A percentile compares a stretch with the other conserved stretches of the same genome.
These are phyloP conservation scores for Coriaria nepalensis DNA, from an alignment of 306 rosid species.

Conservation along the genomic window DNA sequence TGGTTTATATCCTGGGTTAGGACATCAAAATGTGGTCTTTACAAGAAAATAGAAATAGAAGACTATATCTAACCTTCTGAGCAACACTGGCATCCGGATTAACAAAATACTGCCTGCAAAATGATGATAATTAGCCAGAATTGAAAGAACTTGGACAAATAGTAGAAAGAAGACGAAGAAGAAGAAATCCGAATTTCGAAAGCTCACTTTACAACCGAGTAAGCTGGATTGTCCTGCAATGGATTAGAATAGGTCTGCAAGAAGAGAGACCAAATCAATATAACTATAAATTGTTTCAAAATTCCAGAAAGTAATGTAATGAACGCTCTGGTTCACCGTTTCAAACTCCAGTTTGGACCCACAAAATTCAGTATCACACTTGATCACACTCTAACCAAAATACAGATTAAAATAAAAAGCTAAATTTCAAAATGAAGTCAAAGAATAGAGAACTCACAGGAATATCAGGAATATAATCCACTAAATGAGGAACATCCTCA, in stretches of 20 bases:
- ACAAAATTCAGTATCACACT: no score
- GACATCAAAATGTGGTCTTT: no score
- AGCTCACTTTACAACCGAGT: slow-evolving; percentile 76
- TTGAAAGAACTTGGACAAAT: background rate
- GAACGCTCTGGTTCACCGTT: no score
- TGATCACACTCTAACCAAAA: no score
- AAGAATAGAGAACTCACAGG: slow-evolving; percentile 33
- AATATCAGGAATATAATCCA: slow-evolving; percentile 61
- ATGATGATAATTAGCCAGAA: no score
- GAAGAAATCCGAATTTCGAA: background rate
- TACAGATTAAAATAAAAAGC: no score
- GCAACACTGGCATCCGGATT: slow-evolving; percentile 63
- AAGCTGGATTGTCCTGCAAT: slow-evolving; percentile 71
- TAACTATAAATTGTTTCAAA: no score
- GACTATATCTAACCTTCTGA: slow-evolving; percentile 45
- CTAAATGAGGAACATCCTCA: slow-evolving; percentile 75
- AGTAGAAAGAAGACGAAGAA: background rate
- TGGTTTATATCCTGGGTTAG: no score
- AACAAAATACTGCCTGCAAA: slow-evolving; percentile 76
- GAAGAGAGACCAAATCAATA: slow-evolving; percentile 43
- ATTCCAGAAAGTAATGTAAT: no score
- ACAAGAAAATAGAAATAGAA: background rate
- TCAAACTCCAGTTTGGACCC: background rate
- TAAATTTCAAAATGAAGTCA: no score
- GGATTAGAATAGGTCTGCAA: slow-evolving; percentile 60